These are phyloP conservation scores for Fonsecaea monophora DNA, from an alignment of 2,329 filamentous ascomycete genomes.

Conservation along the genomic window DNA sequence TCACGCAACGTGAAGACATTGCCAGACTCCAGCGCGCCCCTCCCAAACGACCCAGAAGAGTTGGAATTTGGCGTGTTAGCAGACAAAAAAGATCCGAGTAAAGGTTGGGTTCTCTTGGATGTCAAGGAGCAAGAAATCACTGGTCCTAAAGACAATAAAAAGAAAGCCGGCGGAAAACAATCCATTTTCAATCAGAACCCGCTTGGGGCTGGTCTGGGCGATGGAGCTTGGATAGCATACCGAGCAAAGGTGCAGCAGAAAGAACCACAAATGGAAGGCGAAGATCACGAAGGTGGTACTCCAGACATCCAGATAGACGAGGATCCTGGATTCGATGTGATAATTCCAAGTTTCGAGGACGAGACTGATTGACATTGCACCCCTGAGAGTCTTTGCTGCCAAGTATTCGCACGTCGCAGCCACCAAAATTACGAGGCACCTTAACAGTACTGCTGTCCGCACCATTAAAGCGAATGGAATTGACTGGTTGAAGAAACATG, in stretches of 20 bases:
- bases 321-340: conserved; percentile 42
- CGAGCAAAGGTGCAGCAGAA: conserved; percentile 39
- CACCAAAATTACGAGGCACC: background rate
- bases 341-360: conserved; percentile 43
- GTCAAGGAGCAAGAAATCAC: conserved; percentile 43
- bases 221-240: conserved; percentile 52
- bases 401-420: background rate
- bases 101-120: conserved; percentile 58
- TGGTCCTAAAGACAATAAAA: conserved; percentile 39
- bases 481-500: background rate
- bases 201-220: conserved; percentile 47
- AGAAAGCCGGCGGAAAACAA: conserved; percentile 43
- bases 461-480: background rate
- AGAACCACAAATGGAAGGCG: conserved; percentile 24
- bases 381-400: background rate
- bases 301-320: conserved; percentile 38
- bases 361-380: conserved; percentile 35
- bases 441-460: background rate
- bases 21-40: conserved; percentile 48
- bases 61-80: conserved; percentile 57
- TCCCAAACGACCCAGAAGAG: conserved; percentile 49
- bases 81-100: conserved; percentile 56
- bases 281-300: conserved; percentile 31
- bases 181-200: conserved; percentile 44
- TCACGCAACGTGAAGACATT: conserved; percentile 48